Conservation (phyloP, 1,284 basidiomycete species). For the Mycena sp. region DNA sequence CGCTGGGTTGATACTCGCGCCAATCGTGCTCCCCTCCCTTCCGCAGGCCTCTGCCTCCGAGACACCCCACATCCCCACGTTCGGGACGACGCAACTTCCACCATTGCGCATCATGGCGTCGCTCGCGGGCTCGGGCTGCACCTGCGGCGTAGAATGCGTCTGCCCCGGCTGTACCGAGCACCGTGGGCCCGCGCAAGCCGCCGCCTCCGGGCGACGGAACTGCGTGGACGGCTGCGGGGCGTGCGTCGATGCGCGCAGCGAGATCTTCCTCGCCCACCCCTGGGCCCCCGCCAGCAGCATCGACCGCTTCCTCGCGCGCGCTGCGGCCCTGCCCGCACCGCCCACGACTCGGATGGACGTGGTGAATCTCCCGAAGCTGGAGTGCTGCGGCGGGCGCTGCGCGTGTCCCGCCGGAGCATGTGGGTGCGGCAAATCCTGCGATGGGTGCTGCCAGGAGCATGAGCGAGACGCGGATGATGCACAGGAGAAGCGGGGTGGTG, state of each 20-base stretch:
- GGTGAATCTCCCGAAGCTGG: slow-evolving; percentile 67
- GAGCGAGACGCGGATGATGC: too few species aligned
- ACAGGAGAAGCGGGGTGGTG: too few species aligned
- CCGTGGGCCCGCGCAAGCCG: slow-evolving; percentile 58
- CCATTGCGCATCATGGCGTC: too few species aligned
- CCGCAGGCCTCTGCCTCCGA: too few species aligned
- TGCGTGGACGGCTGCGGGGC: slow-evolving; percentile 69
- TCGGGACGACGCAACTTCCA: too few species aligned
- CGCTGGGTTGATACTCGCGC: too few species aligned
- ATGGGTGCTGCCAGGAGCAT: slow-evolving; percentile 59
- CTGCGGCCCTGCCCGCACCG: slow-evolving; percentile 65
- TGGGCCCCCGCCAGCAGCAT: slow-evolving; percentile 49
- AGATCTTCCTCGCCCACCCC: slow-evolving; percentile 50
- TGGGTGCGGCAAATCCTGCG: slow-evolving; percentile 60
- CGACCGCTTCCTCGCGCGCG: slow-evolving; percentile 69
- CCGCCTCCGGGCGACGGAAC: slow-evolving; percentile 52
- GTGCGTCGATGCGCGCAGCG: slow-evolving; percentile 65
- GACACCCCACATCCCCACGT: too few species aligned
- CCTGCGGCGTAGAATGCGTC: too few species aligned
- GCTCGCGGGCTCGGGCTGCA: too few species aligned
- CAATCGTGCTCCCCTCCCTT: too few species aligned
- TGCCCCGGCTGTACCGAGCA: slow-evolving; percentile 79
- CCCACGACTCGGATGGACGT: slow-evolving; percentile 50
- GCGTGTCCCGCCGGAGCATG: slow-evolving; percentile 61
- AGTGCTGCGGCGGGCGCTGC: slow-evolving; percentile 70